Evolutionary conservation across 1,284 basidiomycete species (phyloP).

Genomic region (Tilletia indica): DNA sequence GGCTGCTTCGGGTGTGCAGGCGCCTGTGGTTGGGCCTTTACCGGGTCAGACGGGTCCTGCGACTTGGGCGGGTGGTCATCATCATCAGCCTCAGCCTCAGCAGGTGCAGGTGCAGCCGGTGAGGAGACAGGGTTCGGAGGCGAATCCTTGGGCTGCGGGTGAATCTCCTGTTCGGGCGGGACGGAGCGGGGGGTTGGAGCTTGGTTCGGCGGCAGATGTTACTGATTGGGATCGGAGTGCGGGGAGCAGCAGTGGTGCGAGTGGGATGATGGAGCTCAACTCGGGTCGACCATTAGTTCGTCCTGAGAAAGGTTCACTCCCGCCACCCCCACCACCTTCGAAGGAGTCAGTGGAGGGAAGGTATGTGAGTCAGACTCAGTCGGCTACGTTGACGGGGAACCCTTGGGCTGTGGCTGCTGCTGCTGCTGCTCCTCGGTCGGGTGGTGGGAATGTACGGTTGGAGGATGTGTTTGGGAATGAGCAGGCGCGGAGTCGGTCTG

Average conservation of each 20-base stretch:
- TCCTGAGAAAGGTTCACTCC: not conserved
- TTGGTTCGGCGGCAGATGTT: not conserved
- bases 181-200: not conserved
- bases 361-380: not conserved
- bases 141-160: no score
- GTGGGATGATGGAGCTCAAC: not conserved
- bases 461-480: conserved; percentile 13
- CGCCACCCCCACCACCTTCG: not conserved
- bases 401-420: not conserved
- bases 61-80: not conserved
- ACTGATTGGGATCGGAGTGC: no score
- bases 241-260: not conserved
- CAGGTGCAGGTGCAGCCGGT: not conserved
- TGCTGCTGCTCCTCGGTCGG: not conserved
- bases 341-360: not conserved
- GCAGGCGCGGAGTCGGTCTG: conserved; percentile 8
- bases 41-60: not conserved
- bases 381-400: not conserved
- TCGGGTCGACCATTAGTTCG: no score
- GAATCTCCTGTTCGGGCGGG: not conserved
- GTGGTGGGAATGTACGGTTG: not conserved
- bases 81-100: not conserved
- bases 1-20: not conserved
- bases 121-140: not conserved
- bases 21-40: no score